These are phyloP conservation scores for Magnolia kwangsiensis DNA, from an alignment of 164 flowering plant species.

Conservation along the genomic window DNA sequence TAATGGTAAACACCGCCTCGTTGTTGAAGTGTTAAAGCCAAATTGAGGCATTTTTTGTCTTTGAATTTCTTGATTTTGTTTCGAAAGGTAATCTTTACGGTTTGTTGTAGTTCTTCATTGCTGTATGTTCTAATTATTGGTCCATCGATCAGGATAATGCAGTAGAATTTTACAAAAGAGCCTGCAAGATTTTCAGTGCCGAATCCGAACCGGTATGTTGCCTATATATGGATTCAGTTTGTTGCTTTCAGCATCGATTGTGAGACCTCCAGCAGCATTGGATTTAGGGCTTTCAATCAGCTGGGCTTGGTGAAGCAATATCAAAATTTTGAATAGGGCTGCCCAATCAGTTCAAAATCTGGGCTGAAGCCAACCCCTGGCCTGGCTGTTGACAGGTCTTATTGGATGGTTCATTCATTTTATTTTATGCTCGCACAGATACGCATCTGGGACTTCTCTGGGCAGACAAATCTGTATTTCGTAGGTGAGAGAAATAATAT, in stretches of 20 bases:
- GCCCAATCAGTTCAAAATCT: too few relatives aligned
- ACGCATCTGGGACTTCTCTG: conserved; percentile 70
- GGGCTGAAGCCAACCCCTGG: too few relatives aligned
- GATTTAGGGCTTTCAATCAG: too few relatives aligned
- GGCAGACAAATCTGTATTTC: conserved; percentile 42
- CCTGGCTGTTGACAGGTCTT: too few relatives aligned
- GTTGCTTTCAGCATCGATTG: conserved; percentile 1
- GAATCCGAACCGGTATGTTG: conserved; percentile 62
- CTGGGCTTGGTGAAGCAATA: too few relatives aligned
- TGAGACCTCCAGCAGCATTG: background rate
- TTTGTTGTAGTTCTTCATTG: too few relatives aligned
- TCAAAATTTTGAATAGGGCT: too few relatives aligned
- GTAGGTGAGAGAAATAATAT: conserved; percentile 26
- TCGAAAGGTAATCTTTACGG: too few relatives aligned
- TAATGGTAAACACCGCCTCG: too few relatives aligned
- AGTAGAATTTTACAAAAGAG: conserved; percentile 75
- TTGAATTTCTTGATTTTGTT: too few relatives aligned
- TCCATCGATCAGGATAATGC: conserved; percentile 63
- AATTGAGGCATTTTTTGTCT: too few relatives aligned
- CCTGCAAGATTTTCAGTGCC: conserved; percentile 81
- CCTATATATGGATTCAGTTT: background rate
- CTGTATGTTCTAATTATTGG: background rate
- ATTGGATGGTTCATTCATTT: conserved; percentile 6
- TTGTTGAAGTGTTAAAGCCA: too few relatives aligned
- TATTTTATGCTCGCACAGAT: conserved; percentile 33